Conservation (phyloP, 2,329 filamentous ascomycete species). For the Coleophoma crateriformis region DNA sequence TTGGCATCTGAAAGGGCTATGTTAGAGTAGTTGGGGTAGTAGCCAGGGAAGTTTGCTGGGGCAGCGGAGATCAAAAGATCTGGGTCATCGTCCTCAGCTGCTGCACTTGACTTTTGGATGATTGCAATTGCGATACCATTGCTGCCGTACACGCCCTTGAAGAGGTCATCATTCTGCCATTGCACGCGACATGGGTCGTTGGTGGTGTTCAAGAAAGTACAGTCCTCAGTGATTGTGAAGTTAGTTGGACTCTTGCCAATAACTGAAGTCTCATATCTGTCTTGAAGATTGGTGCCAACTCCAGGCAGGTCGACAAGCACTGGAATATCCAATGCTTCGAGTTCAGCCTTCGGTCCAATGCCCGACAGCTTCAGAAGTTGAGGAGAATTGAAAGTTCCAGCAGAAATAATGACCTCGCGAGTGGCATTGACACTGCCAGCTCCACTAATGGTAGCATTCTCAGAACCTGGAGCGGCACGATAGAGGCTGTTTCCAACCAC, state of each 20-base stretch:
- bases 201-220: constrained; percentile 27
- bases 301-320: constrained; percentile 53
- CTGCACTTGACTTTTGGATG: constrained; percentile 22
- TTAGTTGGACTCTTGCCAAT: constrained; percentile 34
- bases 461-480: constrained; percentile 34
- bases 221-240: constrained; percentile 30
- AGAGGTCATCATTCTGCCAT: constrained; percentile 13
- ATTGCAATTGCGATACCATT: constrained; percentile 45
- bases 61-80: constrained; percentile 29
- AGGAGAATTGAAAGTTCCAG: constrained; percentile 39
- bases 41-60: constrained; percentile 31
- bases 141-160: constrained; percentile 26
- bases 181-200: constrained; percentile 29
- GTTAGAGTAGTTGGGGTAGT: constrained; percentile 33
- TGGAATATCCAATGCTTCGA: constrained; percentile 36
- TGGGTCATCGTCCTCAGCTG: constrained; percentile 31
- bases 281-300: constrained; percentile 56
- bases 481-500: constrained; percentile 35
- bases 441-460: constrained; percentile 16
- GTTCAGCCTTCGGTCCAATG: constrained; percentile 33
- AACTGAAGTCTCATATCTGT: constrained; percentile 45
- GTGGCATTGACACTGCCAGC: constrained; percentile 24
- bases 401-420: constrained; percentile 41
- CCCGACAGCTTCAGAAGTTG: constrained; percentile 41
- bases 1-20: constrained; percentile 29